These are phyloP conservation scores for Nothophaeocryptopus gaeumannii DNA, from an alignment of 2,329 filamentous ascomycete species.

Conservation along the genomic window DNA sequence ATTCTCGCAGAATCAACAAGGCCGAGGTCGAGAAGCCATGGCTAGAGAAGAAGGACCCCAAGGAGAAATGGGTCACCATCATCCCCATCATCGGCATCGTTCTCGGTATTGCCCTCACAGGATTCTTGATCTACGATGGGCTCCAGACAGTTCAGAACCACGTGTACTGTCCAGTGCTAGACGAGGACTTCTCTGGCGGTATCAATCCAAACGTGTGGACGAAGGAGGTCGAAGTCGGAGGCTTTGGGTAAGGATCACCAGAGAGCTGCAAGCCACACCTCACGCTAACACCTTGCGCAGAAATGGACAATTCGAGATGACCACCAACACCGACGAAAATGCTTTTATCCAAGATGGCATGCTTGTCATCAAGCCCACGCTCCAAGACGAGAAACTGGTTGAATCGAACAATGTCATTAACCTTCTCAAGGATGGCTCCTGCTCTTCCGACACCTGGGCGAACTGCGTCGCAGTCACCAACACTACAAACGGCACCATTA, in stretches of 20 bases:
- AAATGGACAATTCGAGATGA: slow-evolving; percentile 78
- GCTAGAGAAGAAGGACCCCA: slow-evolving; percentile 68
- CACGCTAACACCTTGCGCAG: slow-evolving; percentile 39
- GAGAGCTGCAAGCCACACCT: background rate
- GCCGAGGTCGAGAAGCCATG: slow-evolving; percentile 74
- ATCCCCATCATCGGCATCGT: slow-evolving; percentile 70
- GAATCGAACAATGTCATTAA: slow-evolving; percentile 66
- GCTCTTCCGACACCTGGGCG: slow-evolving; percentile 59
- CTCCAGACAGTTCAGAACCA: slow-evolving; percentile 68
- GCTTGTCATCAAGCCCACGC: slow-evolving; percentile 72
- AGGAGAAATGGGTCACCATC: slow-evolving; percentile 84
- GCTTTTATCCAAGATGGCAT: slow-evolving; percentile 67
- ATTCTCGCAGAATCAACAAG: slow-evolving; percentile 69
- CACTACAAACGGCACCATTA: slow-evolving; percentile 70
- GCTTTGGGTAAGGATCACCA: slow-evolving; percentile 63
- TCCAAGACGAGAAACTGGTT: slow-evolving; percentile 67
- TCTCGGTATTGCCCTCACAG: slow-evolving; percentile 65
- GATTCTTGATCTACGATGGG: slow-evolving; percentile 73
- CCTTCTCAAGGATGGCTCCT: slow-evolving; percentile 63
- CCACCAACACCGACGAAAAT: slow-evolving; percentile 70
- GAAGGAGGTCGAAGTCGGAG: slow-evolving; percentile 71
- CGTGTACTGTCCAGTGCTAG: slow-evolving; percentile 67
- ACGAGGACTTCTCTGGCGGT: slow-evolving; percentile 62
- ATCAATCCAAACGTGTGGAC: slow-evolving; percentile 62
- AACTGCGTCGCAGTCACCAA: slow-evolving; percentile 73